Evolutionary conservation across 2,329 filamentous ascomycete species (phyloP), one percentile per base, ranked within the genome.

Genomic region (Ampelomyces quisqualis): DNA sequence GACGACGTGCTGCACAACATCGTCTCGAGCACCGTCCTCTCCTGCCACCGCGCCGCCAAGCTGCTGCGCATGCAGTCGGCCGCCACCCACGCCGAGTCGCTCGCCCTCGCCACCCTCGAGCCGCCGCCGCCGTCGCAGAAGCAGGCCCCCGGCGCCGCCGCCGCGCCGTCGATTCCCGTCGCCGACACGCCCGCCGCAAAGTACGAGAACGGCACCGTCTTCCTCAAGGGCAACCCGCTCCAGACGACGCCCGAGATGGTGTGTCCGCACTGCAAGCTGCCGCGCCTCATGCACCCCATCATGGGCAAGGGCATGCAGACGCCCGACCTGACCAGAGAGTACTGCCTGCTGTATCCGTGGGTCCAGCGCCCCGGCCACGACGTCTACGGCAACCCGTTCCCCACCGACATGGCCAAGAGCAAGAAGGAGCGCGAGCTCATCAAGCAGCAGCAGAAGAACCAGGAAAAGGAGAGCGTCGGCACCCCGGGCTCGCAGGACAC

Each of bases 371-470:
- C 81, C 2, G 85, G 85, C 45, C 86, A 83, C 70, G 86, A 91
- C 67, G 88, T 90, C 51, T 90, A 90, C 67, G 86, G 85, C 35
- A 88, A 90, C 68, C 87, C 85, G 19, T 90, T 87, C 78, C 83
- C 87, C 10, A 82, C 82, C 13, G 84, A 85, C 15, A 78, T 85
- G 45, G 86, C 85, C 45, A 87, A 86, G 74, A 89, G 85, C 54
- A 77, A 70, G 77, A 89, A 87, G 75, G 85, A 84, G 64, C 82
- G 83, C 72, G 80, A 82, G 64, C 58, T 71, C 37, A 62, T 70
- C 40, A 65, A 70, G 60, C 56, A 72, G 51, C 63, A 71, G 56
- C 58, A 70, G 46, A 68, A 68, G 51, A 62, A 65, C 33, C 60
- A 61, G 15, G 68, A 71, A 36, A 71, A 71, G 45, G 71, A 70